phyloP scores from a whole-genome alignment of 2,329 filamentous ascomycete genomes.

The Cladosporium sp. region DNA sequence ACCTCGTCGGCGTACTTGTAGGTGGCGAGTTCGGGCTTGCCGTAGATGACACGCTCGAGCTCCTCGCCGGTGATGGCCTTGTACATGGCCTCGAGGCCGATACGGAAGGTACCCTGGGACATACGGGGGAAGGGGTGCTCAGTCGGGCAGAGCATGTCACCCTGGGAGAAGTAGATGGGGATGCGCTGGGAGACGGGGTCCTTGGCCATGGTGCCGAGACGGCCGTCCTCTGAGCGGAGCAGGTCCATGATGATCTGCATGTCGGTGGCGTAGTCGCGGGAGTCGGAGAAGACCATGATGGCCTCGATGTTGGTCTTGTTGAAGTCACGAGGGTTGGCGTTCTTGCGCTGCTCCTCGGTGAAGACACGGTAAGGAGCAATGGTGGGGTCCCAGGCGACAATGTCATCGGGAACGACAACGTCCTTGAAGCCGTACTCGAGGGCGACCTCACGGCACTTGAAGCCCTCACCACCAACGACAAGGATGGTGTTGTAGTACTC shows the following conservation, averaged over 20 bases:
- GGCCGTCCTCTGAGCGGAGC: conserved; percentile 67
- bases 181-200: conserved; percentile 68
- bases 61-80: conserved; percentile 68
- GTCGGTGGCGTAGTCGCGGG: conserved; percentile 72
- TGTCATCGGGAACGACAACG: conserved; percentile 72
- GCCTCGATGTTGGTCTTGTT: conserved; percentile 71
- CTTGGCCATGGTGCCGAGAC: conserved; percentile 64
- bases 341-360: conserved; percentile 66
- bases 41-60: conserved; percentile 74
- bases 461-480: conserved; percentile 74
- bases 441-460: conserved; percentile 71
- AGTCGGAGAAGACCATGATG: conserved; percentile 75
- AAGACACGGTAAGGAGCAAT: conserved; percentile 71
- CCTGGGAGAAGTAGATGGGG: conserved; percentile 73
- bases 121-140: conserved; percentile 62
- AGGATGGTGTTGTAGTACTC: conserved; percentile 78
- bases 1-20: conserved; percentile 79
- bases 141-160: conserved; percentile 62
- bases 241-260: conserved; percentile 77
- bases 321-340: conserved; percentile 71
- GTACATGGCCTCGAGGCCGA: conserved; percentile 73
- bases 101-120: conserved; percentile 75
- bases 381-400: conserved; percentile 68
- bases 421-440: conserved; percentile 74
- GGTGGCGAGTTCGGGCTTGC: conserved; percentile 73